Evolutionary conservation across 352 stramenopile genomes (phyloP).

Genomic region (Globisporangium solare): DNA sequence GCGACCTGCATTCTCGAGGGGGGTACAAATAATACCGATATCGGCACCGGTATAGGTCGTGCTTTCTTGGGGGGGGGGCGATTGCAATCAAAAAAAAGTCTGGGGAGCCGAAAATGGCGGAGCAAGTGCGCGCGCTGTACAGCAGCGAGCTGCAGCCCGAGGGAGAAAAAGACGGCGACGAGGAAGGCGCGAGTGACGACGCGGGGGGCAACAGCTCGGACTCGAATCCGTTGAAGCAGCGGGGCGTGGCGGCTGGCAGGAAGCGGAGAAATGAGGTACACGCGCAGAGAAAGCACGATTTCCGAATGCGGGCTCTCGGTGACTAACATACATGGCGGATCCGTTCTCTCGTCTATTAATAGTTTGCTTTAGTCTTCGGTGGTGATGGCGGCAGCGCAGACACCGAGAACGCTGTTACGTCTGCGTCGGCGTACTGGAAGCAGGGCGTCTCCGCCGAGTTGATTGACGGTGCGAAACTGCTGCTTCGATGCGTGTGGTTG

Average conservation of each 20-base stretch:
- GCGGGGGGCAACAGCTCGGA: constrained; percentile 1
- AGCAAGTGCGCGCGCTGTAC: neutral
- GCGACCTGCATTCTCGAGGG: constrained; percentile 6
- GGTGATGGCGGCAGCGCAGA: neutral
- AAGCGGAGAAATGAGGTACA: constrained; percentile 13
- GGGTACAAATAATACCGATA: constrained; percentile 2
- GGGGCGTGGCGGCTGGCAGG: constrained; percentile 5
- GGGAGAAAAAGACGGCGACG: constrained; percentile 13
- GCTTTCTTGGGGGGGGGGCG: neutral
- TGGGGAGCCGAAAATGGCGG: constrained; percentile 6
- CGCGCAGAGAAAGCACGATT: neutral
- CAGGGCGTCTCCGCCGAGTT: constrained; percentile 8
- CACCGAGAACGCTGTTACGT: neutral
- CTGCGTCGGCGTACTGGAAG: constrained; percentile 14
- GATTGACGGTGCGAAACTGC: constrained; percentile 7
- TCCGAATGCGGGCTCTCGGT: no score
- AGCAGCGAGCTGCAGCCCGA: constrained; percentile 14
- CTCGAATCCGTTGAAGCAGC: constrained; percentile 11
- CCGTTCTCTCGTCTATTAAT: neutral
- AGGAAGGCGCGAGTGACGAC: constrained; percentile 3
- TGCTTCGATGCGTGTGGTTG: neutral
- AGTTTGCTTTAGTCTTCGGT: neutral
- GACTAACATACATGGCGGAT: neutral
- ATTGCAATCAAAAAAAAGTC: neutral
- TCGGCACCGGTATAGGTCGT: neutral